phyloP scores from a whole-genome alignment of 148 eudicot genomes.

The Suaeda aralocaspica region DNA sequence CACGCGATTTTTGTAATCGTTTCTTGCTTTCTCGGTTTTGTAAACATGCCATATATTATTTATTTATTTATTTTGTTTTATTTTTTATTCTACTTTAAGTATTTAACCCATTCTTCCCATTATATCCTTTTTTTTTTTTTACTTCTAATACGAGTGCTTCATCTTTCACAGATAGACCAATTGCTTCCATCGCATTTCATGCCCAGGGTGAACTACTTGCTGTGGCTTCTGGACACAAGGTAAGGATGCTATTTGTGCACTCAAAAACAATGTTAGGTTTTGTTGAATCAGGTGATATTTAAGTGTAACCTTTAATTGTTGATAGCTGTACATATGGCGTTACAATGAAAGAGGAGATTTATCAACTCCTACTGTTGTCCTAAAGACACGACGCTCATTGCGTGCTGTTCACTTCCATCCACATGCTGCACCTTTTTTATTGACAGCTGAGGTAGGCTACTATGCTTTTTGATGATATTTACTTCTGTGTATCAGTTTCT shows the following conservation, averaged over 20 bases:
- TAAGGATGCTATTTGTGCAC: conserved; percentile 21
- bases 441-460: conserved; percentile 87
- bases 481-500: neutral
- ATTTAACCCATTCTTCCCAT: neutral
- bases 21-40: conserved; percentile 4
- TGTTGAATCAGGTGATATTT: conserved; percentile 9
- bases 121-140: neutral
- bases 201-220: conserved; percentile 93
- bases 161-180: conserved; percentile 74
- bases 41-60: neutral
- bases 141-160: conserved; percentile 12
- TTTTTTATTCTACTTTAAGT: neutral
- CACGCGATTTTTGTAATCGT: conserved; percentile 85
- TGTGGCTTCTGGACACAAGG: conserved; percentile 99
- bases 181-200: conserved; percentile 98
- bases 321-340: conserved; percentile 91
- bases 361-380: conserved; percentile 65
- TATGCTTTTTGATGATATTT: neutral
- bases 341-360: conserved; percentile 77
- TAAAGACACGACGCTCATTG: conserved; percentile 91
- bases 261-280: neutral
- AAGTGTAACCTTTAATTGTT: neutral
- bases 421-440: conserved; percentile 80
- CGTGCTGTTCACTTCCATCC: conserved; percentile 99
- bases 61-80: neutral